A percentile compares a stretch with the other conserved stretches of the same genome.
Evolutionary conservation across 2,329 filamentous ascomycete species (phyloP).

Genomic region (Dichotomopilus funicola): DNA sequence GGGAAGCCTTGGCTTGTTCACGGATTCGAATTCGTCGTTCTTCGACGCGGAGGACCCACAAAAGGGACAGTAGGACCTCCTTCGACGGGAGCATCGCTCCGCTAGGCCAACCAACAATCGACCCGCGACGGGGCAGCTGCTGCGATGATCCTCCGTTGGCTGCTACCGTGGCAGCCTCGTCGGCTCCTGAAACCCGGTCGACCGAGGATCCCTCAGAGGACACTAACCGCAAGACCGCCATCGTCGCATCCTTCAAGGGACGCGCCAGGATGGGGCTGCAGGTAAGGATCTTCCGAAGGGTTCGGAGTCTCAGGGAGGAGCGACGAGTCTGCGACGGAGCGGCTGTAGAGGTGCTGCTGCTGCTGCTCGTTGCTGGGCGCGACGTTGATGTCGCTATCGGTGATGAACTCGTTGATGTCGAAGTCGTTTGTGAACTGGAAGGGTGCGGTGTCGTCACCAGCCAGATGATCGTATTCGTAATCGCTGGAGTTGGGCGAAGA

Average conservation of each 20-base stretch:
- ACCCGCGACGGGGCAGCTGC: conserved; percentile 17
- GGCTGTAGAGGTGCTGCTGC: conserved; percentile 43
- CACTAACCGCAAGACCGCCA: conserved; percentile 65
- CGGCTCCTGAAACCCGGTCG: conserved; percentile 37
- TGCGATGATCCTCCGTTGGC: conserved; percentile 21
- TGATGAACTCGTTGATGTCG: conserved; percentile 50
- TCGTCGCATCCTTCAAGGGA: conserved; percentile 67
- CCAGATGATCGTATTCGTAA: conserved; percentile 63
- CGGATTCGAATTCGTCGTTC: conserved; percentile 31
- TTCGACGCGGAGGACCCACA: conserved; percentile 41
- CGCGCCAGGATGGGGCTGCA: conserved; percentile 69
- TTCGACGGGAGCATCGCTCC: conserved; percentile 38
- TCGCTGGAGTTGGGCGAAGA: conserved; percentile 62
- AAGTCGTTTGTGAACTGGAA: conserved; percentile 41
- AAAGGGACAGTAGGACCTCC: conserved; percentile 42
- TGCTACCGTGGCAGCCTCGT: conserved; percentile 28
- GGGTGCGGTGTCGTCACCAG: conserved; percentile 47
- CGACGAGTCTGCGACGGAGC: conserved; percentile 47
- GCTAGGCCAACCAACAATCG: conserved; percentile 28
- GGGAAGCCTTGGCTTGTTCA: conserved; percentile 16
- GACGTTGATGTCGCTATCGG: conserved; percentile 42
- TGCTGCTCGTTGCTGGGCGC: conserved; percentile 32
- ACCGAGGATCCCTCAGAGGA: conserved; percentile 48
- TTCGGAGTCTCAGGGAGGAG: conserved; percentile 53
- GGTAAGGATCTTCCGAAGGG: conserved; percentile 61